A percentile compares a stretch with the other conserved stretches of the same genome.
Evolutionary conservation across 169 alveolate species (phyloP).

Genomic region (Babesia divergens): DNA sequence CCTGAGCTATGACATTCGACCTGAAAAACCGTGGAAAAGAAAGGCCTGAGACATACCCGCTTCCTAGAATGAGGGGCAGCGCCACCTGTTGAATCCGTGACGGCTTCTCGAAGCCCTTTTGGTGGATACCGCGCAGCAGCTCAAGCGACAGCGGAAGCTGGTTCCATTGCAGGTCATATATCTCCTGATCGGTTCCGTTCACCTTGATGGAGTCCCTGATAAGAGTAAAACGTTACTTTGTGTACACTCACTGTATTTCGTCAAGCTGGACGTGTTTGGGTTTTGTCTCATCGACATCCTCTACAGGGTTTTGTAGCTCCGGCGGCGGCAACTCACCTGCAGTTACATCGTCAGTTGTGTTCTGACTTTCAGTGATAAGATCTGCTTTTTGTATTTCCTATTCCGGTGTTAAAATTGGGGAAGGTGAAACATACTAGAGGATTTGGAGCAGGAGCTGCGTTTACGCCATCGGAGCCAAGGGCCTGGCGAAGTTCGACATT

Average conservation of each 20-base stretch:
- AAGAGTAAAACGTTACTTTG: background rate
- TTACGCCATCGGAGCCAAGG: background rate
- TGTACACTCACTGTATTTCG: slow-evolving; percentile 40
- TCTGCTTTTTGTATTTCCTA: background rate
- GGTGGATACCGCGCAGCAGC: slow-evolving; percentile 48
- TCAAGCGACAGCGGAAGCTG: slow-evolving; percentile 38
- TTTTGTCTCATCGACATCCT: background rate
- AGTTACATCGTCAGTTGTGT: background rate
- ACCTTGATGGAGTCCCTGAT: slow-evolving; percentile 43
- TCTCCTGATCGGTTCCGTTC: slow-evolving; percentile 26
- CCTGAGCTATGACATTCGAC: slow-evolving; percentile 88
- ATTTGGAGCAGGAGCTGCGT: too few relatives aligned
- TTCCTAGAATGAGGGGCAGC: slow-evolving; percentile 71
- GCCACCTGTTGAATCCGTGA: slow-evolving; percentile 82
- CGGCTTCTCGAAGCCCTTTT: slow-evolving; percentile 66
- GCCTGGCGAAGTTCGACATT: slow-evolving; percentile 32
- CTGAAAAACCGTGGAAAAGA: slow-evolving; percentile 16
- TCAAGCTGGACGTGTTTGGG: slow-evolving; percentile 50
- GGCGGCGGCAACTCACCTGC: background rate
- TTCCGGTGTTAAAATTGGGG: too few relatives aligned
- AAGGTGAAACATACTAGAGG: too few relatives aligned
- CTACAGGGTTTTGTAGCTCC: background rate
- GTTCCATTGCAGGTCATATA: slow-evolving; percentile 35
- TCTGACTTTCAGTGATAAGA: too few relatives aligned
- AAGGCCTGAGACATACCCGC: slow-evolving; percentile 6